Percentiles rank a stretch among this genome's conserved stretches.
Evolutionary conservation across 192 early-diverging fungal species (phyloP).

Genomic region (Podila clonocystis): DNA sequence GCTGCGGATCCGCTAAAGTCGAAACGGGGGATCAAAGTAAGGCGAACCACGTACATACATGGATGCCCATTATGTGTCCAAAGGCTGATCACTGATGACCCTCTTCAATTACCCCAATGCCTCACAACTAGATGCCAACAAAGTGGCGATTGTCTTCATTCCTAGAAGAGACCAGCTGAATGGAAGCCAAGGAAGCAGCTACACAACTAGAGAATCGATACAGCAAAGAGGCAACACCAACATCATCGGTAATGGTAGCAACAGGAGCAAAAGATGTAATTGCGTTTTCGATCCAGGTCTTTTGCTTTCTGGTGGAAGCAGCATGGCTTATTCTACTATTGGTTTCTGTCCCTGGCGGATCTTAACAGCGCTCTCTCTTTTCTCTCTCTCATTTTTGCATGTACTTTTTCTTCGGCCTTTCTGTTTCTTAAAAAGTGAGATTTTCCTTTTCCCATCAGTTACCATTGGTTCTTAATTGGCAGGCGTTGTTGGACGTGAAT

Average conservation of each 20-base stretch:
- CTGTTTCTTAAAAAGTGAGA: too few relatives aligned
- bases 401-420: background rate
- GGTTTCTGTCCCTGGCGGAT: background rate
- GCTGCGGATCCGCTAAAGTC: conserved; percentile 51
- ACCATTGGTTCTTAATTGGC: background rate
- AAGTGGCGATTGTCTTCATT: conserved; percentile 42
- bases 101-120: background rate
- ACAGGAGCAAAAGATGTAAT: background rate
- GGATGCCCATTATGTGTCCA: too few relatives aligned
- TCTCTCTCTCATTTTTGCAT: background rate
- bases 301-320: conserved; percentile 1
- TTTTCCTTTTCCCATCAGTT: background rate
- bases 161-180: conserved; percentile 50
- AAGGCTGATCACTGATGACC: too few relatives aligned
- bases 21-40: conserved; percentile 41
- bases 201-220: background rate
- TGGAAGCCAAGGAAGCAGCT: background rate
- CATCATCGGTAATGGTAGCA: background rate
- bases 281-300: background rate
- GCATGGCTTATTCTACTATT: background rate
- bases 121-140: conserved; percentile 11
- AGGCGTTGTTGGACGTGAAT: too few relatives aligned
- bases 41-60: too few relatives aligned
- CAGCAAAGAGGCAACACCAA: background rate
- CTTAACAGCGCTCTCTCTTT: background rate